phyloP scores from a whole-genome alignment of 2,329 filamentous ascomycete genomes.

The Pseudocercospora vitis region DNA sequence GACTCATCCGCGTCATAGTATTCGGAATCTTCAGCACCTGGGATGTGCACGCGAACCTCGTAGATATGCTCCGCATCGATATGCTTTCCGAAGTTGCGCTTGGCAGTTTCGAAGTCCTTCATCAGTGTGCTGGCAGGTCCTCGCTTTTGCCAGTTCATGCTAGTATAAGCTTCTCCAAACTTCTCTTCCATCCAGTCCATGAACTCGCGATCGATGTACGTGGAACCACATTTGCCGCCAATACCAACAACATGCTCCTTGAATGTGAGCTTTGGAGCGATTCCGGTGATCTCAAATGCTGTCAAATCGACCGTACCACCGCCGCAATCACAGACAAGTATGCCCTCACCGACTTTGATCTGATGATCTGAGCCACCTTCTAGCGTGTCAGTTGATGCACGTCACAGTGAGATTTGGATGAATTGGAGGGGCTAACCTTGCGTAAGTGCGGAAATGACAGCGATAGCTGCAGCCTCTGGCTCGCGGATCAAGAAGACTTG shows the following conservation, averaged over 20 bases:
- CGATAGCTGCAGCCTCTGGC: slow-evolving; percentile 71
- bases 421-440: no score
- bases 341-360: slow-evolving; percentile 11
- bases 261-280: slow-evolving; percentile 8
- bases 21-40: not conserved
- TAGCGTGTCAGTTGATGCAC: not conserved
- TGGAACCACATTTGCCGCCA: slow-evolving; percentile 23
- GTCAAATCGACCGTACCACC: slow-evolving; percentile 23
- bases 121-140: slow-evolving; percentile 17
- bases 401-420: not conserved
- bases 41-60: slow-evolving; percentile 8
- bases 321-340: slow-evolving; percentile 22
- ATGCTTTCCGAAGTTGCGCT: slow-evolving; percentile 17
- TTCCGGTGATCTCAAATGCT: slow-evolving; percentile 12
- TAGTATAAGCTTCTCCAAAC: slow-evolving; percentile 11
- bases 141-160: slow-evolving; percentile 9
- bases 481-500: slow-evolving; percentile 64
- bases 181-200: slow-evolving; percentile 17
- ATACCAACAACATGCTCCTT: slow-evolving; percentile 17
- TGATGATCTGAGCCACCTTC: slow-evolving; percentile 6
- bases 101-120: slow-evolving; percentile 19
- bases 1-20: slow-evolving; percentile 12
- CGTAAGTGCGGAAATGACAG: not conserved
- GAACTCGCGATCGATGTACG: slow-evolving; percentile 22
- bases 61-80: not conserved